phyloP scores from a whole-genome alignment of 345 rosid genomes.

The Lepidium aucheri region DNA sequence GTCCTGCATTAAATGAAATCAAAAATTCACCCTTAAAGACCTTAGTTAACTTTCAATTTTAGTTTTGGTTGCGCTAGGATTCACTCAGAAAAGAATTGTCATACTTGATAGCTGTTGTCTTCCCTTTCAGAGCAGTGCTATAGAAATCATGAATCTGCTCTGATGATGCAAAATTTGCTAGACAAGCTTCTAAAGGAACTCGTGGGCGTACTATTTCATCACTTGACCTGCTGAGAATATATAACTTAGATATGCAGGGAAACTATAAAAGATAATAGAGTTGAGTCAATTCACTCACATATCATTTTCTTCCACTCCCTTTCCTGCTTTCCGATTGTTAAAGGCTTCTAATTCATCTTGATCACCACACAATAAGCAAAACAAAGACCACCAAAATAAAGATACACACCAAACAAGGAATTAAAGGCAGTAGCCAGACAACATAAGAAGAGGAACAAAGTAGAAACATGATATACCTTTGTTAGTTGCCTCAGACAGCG shows the following conservation, averaged over 20 bases:
- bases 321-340: conserved; percentile 59
- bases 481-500: conserved; percentile 79
- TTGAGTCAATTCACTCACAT: conserved; percentile 46
- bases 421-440: background rate
- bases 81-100: conserved; percentile 16
- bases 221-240: conserved; percentile 43
- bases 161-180: conserved; percentile 70
- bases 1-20: conserved; percentile 47
- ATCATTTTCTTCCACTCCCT: conserved; percentile 55
- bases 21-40: background rate
- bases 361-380: conserved; percentile 24
- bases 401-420: background rate
- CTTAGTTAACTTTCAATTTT: background rate
- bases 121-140: conserved; percentile 82
- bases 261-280: conserved; percentile 8
- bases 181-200: conserved; percentile 92
- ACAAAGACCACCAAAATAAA: background rate
- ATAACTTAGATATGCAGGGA: conserved; percentile 17
- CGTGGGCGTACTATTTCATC: conserved; percentile 92
- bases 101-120: conserved; percentile 88
- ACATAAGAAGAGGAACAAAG: conserved; percentile 1
- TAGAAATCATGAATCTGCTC: conserved; percentile 79
- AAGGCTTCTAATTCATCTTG: conserved; percentile 76
- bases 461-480: conserved; percentile 44
- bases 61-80: background rate